These are phyloP conservation scores for Tulasnella sp. DNA, from an alignment of 768 basidiomycete genomes.

Conservation along the genomic window DNA sequence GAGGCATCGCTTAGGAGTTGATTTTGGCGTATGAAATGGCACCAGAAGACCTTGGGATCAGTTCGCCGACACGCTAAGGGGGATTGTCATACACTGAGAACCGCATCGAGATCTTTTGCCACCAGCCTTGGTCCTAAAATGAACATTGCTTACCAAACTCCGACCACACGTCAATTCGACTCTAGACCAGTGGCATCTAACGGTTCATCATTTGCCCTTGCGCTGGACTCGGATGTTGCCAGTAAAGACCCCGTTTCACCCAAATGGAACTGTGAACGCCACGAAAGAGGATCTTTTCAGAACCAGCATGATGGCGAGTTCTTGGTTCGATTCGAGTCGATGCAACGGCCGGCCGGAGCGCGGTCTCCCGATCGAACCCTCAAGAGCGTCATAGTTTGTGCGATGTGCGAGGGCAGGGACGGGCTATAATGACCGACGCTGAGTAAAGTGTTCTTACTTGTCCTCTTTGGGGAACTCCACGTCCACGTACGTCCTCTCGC, in stretches of 20 bases:
- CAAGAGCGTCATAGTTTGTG: constrained; percentile 78
- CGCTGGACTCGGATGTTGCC: too few species aligned
- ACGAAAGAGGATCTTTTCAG: too few species aligned
- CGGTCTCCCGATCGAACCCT: constrained; percentile 54
- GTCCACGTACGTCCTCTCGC: neutral
- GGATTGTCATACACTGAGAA: neutral
- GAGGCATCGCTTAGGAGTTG: neutral
- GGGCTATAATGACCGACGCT: constrained; percentile 55
- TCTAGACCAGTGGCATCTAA: neutral
- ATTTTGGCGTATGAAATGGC: neutral
- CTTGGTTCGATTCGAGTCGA: constrained; percentile 76
- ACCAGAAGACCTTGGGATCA: neutral
- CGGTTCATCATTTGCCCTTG: too few species aligned
- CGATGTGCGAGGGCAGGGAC: constrained; percentile 90
- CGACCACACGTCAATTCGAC: neutral
- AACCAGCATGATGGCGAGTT: constrained; percentile 42
- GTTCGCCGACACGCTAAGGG: neutral
- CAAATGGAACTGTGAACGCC: too few species aligned
- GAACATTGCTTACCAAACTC: neutral
- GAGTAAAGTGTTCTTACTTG: too few species aligned
- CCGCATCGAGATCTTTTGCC: too few species aligned
- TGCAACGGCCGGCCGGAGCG: constrained; percentile 82
- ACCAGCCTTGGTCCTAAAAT: too few species aligned
- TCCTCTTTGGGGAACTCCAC: too few species aligned
- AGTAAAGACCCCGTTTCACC: too few species aligned